These are phyloP conservation scores for Penicillium waksmanii DNA, from an alignment of 495 filamentous ascomycete species.

Conservation along the genomic window DNA sequence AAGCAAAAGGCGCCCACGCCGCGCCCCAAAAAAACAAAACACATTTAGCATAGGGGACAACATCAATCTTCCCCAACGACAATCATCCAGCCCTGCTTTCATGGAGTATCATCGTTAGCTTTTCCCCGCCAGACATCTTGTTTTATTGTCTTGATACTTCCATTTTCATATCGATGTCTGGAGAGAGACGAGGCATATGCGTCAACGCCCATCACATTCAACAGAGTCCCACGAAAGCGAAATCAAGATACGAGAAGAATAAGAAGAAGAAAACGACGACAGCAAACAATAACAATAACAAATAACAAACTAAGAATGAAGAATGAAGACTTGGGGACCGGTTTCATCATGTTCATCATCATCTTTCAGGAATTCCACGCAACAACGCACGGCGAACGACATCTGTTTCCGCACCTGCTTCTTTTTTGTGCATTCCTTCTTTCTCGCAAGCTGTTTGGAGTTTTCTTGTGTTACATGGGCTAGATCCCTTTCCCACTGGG, in stretches of 20 bases:
- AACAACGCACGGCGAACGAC: conserved; percentile 20
- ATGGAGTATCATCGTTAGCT: not conserved
- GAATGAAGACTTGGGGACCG: not conserved
- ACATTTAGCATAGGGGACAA: not conserved
- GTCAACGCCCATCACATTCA: not conserved
- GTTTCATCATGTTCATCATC: conserved; percentile 12
- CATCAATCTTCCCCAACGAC: not conserved
- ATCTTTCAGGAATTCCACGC: conserved; percentile 17
- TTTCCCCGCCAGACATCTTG: not conserved
- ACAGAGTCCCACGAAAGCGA: not conserved
- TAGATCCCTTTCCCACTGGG: conserved; percentile 16
- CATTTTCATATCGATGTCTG: conserved; percentile 2
- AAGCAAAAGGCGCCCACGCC: not conserved
- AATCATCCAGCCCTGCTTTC: conserved; percentile 5
- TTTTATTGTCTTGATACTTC: not conserved
- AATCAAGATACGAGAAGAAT: not conserved
- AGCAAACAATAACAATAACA: not conserved
- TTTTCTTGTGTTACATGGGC: conserved; percentile 21
- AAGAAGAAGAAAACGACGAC: too few species aligned
- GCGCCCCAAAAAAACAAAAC: not conserved
- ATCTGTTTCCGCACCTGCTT: conserved; percentile 15
- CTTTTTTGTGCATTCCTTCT: not conserved
- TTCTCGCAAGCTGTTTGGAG: conserved; percentile 21
- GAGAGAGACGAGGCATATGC: not conserved
- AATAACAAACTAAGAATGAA: not conserved